Conservation (phyloP, 768 basidiomycete genomes). For the Guyanaporus albipodus region DNA sequence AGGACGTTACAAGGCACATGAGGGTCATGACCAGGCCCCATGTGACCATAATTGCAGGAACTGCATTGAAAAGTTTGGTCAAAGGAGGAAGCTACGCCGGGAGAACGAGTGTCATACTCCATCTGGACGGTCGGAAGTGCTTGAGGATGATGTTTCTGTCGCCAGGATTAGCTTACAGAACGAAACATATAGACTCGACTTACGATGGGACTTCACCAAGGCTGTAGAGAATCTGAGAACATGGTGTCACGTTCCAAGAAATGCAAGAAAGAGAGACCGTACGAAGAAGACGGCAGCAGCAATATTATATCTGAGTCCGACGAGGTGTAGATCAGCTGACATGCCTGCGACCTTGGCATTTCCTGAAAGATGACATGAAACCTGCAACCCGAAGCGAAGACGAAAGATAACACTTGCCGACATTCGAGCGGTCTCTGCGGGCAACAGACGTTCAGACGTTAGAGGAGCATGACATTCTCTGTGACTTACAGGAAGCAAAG, state of each 20-base stretch:
- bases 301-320: conserved; percentile 34
- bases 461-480: background rate
- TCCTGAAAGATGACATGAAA: conserved; percentile 23
- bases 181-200: conserved; percentile 4
- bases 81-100: conserved; percentile 1
- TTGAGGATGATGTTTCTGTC: conserved; percentile 36
- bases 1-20: conserved; percentile 36
- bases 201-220: conserved; percentile 37
- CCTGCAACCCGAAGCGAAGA: background rate
- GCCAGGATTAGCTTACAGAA: background rate
- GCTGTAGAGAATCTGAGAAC: conserved; percentile 33
- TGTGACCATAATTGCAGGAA: conserved; percentile 35
- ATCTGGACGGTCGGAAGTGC: conserved; percentile 32
- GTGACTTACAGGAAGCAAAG: conserved; percentile 43
- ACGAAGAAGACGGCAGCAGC: conserved; percentile 39
- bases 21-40: conserved; percentile 39
- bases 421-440: conserved; percentile 41
- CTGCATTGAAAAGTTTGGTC: conserved; percentile 24
- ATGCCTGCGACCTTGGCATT: conserved; percentile 46
- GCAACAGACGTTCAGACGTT: background rate
- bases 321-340: conserved; percentile 34
- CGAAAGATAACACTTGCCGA: conserved; percentile 30
- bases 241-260: background rate
- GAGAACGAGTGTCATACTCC: conserved; percentile 23
- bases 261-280: background rate